Percentiles rank a stretch among this genome's conserved stretches.
These are phyloP conservation scores for Suillus discolor DNA, from an alignment of 768 basidiomycete genomes.

Conservation along the genomic window DNA sequence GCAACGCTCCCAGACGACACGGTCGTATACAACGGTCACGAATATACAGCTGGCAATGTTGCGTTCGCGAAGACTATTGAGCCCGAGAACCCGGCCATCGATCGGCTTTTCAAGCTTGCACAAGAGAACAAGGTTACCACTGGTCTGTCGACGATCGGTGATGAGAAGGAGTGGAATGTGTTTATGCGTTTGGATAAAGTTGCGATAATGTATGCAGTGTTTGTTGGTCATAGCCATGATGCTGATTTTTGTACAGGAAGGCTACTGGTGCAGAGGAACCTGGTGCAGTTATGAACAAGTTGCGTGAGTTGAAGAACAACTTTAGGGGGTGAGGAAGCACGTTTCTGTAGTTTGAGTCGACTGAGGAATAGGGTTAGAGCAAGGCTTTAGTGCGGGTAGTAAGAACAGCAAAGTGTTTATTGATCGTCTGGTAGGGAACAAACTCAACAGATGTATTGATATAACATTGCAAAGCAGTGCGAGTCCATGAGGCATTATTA, in stretches of 20 bases:
- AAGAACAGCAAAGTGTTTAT: background rate
- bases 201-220: constrained; percentile 58
- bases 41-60: constrained; percentile 79
- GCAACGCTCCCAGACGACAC: constrained; percentile 78
- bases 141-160: constrained; percentile 85
- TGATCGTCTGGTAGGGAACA: background rate
- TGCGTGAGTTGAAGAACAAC: constrained; percentile 85
- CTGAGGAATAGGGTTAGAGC: background rate
- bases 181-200: constrained; percentile 81
- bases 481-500: constrained; percentile 2
- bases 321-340: constrained; percentile 58
- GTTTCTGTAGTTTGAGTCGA: background rate
- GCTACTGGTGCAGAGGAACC: constrained; percentile 46
- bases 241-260: constrained; percentile 40
- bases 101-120: constrained; percentile 58
- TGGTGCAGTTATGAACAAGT: constrained; percentile 67
- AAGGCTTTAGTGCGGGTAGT: background rate
- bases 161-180: constrained; percentile 95
- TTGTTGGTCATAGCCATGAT: background rate
- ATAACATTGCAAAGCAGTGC: constrained; percentile 4
- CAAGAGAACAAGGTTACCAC: constrained; percentile 65
- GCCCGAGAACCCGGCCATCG: constrained; percentile 63
- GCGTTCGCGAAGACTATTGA: constrained; percentile 70
- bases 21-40: constrained; percentile 86
- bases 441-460: constrained; percentile 11